A percentile compares a stretch with the other conserved stretches of the same genome.
phyloP scores from a whole-genome alignment of 805 yeast species.

The Kluyveromyces siamensis region DNA sequence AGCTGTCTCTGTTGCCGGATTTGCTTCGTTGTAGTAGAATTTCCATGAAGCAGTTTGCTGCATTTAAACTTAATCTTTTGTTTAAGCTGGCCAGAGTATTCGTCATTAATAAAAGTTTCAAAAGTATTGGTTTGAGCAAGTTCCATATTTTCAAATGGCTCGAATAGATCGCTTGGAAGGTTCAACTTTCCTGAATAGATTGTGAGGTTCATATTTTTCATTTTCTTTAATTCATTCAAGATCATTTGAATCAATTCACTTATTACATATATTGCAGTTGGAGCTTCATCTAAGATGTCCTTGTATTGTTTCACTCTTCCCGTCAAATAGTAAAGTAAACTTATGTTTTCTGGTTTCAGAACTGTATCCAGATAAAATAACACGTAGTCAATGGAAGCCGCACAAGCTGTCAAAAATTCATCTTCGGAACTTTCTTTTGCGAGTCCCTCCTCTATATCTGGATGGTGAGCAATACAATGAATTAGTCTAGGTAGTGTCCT shows the following conservation, averaged over 20 bases:
- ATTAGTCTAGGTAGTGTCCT: conserved; percentile 57
- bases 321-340: conserved; percentile 65
- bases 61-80: conserved; percentile 28
- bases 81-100: conserved; percentile 31
- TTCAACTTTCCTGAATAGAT: conserved; percentile 77
- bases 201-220: conserved; percentile 57
- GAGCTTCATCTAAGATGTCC: conserved; percentile 35
- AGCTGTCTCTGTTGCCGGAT: conserved; percentile 22
- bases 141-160: conserved; percentile 46
- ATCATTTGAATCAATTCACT: conserved; percentile 68
- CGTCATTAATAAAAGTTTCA: conserved; percentile 47
- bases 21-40: conserved; percentile 25
- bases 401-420: conserved; percentile 34
- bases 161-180: conserved; percentile 60
- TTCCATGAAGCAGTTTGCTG: conserved; percentile 16
- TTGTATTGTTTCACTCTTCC: conserved; percentile 72
- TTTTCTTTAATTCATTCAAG: conserved; percentile 47
- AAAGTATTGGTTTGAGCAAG: conserved; percentile 52
- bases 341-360: conserved; percentile 57
- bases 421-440: conserved; percentile 30
- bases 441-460: conserved; percentile 42
- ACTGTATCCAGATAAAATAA: conserved; percentile 50
- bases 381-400: conserved; percentile 51
- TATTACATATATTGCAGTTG: conserved; percentile 45
- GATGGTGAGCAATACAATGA: conserved; percentile 65